Evolutionary conservation across 345 rosid genomes (phyloP), one percentile per base, ranked within the genome.

Genomic region (Combretum micranthum): DNA sequence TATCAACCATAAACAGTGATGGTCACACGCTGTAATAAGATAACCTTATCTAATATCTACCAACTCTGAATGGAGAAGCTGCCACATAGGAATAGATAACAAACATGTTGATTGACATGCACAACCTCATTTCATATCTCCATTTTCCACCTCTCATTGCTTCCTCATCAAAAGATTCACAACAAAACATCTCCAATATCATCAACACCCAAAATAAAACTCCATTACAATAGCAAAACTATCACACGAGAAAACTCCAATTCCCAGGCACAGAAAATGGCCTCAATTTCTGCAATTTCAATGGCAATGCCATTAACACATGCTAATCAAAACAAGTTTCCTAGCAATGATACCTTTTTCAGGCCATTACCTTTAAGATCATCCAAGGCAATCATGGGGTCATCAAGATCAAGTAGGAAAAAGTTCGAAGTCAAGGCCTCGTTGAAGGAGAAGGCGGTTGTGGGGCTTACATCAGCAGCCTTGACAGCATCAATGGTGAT

Each of bases 401-500:
- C 67, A 15, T 58, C 76, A 22, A 74, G 32, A 16, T 59, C 65
- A 67, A 26, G 12, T 14, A 72, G 68, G 15, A 75, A n/a, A n/a
- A n/a, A 57, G 69, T 65, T 80, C 20, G 61, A 72, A 63, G 80
- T 80, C 55, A 75, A 62, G 56, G 92, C 92, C 47, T 77, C 81
- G 15, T 52, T 87, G 47, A 87, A 79, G 81, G 96, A 91, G 65
- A 87, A 83, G 76, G 86, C 80, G 8, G 64, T 87, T 23, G 70
- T 82, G 20, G 90, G 88, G 21, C 52, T 85, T 64, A 85, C 91
- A 0, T 94, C 97, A 0, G 91, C 83, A 4, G 89, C 86, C 22
- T 68, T 87, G 52, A 77, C 89, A 19, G 83, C 89, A 63, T 80
- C 96, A 1, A 87, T 87, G 94, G 67, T 85, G 51, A 67, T 87